Conservation (phyloP, 2,329 filamentous ascomycete species). For the Trichophyton verrucosum region DNA sequence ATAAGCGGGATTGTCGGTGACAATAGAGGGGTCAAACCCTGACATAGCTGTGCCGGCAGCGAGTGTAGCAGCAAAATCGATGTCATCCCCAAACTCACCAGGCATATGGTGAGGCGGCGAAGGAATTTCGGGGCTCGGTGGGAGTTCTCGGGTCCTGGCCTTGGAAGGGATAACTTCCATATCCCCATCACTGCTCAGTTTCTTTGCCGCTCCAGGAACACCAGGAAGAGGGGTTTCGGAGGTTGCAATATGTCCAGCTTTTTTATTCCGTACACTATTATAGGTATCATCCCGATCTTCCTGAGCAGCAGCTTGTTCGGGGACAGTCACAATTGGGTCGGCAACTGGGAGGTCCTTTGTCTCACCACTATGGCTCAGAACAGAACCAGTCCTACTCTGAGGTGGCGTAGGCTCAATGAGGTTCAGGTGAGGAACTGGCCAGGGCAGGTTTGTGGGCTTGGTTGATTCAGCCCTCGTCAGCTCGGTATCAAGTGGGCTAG, state of each 20-base stretch:
- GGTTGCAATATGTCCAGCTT: not conserved
- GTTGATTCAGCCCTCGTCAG: not conserved
- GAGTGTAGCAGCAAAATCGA: constrained; percentile 57
- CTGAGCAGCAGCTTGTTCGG: not conserved
- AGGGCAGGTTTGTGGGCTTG: constrained; percentile 22
- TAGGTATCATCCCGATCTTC: constrained; percentile 1
- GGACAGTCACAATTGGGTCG: not conserved
- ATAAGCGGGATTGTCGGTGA: constrained; percentile 54
- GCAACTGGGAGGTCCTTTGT: not conserved
- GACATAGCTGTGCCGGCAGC: constrained; percentile 57
- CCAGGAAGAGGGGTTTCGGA: not conserved
- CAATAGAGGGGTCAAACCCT: constrained; percentile 58
- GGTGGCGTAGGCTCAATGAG: constrained; percentile 48
- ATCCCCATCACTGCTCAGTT: not conserved
- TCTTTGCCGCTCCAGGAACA: not conserved
- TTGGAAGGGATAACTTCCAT: not conserved
- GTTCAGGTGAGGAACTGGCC: constrained; percentile 42
- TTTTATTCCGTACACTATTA: not conserved
- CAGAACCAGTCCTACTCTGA: constrained; percentile 33
- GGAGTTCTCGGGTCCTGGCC: no score
- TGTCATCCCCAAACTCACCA: constrained; percentile 46
- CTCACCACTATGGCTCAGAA: constrained; percentile 17
- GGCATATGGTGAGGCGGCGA: constrained; percentile 1
- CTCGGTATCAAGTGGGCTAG: not conserved
- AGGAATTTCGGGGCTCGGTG: not conserved